Evolutionary conservation across 257 asterid genomes (phyloP), one percentile per base, ranked within the genome.

Genomic region (Plantago ovata): DNA sequence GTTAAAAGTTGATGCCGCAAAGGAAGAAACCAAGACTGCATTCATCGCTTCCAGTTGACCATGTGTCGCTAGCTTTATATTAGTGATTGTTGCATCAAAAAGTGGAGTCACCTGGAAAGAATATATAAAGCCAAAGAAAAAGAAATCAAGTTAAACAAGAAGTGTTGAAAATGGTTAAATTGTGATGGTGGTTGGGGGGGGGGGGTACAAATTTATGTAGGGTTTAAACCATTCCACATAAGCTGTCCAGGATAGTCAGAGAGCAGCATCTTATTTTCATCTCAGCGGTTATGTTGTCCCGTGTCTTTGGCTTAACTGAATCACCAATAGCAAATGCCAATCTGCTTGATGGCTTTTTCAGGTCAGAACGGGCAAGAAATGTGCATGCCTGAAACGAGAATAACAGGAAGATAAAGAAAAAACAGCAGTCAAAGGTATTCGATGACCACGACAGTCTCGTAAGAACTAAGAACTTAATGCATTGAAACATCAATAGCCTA

Each of bases 1-100:
- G 68, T 92, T 92, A 75, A 92, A 92, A 48, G 94, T 88, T 74
- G 98, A 92, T 13, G 95, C 97, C 22, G 97, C 96, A 61, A 92
- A 77, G 22, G 95, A 84, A 70, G 95, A 82, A 75, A 88, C 77
- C 72, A 92, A 70, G 57, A 86, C 97, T 10, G 97, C 97, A 47
- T 81, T 92, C 91, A 92, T 82, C 46, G 93, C 91, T 49, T 92
- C 98, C 38, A 73, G 71, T 58, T 80, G 81, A 42, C 98, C 98
- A 78, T 92, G 98, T 39, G 95, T 88, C 56, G 95, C 95, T 66
- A 92, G 87, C 82, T 85, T 92, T 77, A 89, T 81, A 78, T 92
- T 88, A 39, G 97, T 88, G 48, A 92, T 75, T 58, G 98, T 88
- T 65, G 87, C 89, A 78, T 92, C 98, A 81, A 92, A 86, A 70